Conservation (phyloP, 306 rosid species). For the Cucurbita pepo region DNA sequence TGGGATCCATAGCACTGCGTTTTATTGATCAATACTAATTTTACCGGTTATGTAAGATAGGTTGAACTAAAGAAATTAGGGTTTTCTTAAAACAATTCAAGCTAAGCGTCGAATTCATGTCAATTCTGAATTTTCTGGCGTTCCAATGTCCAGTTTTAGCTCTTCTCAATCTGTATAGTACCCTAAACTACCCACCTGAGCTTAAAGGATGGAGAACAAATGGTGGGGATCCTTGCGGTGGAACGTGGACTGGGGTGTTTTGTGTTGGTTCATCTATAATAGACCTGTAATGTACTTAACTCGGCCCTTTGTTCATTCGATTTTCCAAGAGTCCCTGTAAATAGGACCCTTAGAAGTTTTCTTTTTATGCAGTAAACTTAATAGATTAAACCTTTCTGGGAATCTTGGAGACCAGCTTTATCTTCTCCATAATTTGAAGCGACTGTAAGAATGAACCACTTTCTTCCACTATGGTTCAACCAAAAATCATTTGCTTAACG, state of each 20-base stretch:
- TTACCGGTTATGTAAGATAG: no score
- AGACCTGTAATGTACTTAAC: conserved; percentile 39
- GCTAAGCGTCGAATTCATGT: no score
- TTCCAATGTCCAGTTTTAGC: conserved; percentile 26
- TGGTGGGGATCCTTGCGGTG: conserved; percentile 68
- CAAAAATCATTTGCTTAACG: not conserved
- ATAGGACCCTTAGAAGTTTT: not conserved
- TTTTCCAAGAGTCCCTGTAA: no score
- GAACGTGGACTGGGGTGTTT: conserved; percentile 72
- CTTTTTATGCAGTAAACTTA: conserved; percentile 38
- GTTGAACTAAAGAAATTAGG: no score
- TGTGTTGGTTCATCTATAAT: conserved; percentile 67
- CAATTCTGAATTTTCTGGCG: not conserved
- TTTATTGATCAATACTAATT: no score
- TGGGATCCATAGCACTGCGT: not conserved
- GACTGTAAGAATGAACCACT: conserved; percentile 34
- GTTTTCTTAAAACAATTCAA: no score
- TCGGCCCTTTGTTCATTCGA: not conserved
- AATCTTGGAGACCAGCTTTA: conserved; percentile 45
- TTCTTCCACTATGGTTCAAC: not conserved
- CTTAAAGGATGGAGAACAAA: conserved; percentile 52
- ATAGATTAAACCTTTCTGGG: conserved; percentile 63
- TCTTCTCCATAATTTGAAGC: conserved; percentile 52
- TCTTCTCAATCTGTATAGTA: conserved; percentile 42
- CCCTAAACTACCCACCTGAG: conserved; percentile 39